Evolutionary conservation across 768 basidiomycete species (phyloP).

Genomic region (Leccinum variicolor): DNA sequence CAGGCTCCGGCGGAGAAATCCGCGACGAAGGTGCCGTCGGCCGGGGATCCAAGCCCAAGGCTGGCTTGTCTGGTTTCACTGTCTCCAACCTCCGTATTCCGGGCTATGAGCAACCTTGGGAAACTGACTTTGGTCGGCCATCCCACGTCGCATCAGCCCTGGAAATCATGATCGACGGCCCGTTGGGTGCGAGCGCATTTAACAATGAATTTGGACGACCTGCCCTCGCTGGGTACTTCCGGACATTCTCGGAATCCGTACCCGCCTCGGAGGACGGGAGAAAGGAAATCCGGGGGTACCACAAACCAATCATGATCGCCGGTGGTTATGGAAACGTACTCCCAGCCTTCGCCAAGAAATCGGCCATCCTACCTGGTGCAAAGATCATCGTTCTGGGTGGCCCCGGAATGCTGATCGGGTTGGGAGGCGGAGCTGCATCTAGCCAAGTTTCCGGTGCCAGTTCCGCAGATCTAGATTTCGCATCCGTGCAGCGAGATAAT

Average conservation of each 20-base stretch:
- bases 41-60: constrained; percentile 93
- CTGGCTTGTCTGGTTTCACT: constrained; percentile 89
- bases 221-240: constrained; percentile 89
- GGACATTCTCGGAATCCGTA: constrained; percentile 85
- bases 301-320: constrained; percentile 99
- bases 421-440: constrained; percentile 95
- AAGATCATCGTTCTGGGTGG: constrained; percentile 93
- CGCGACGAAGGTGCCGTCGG: constrained; percentile 97
- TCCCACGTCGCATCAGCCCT: constrained; percentile 87
- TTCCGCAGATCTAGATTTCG: constrained; percentile 93
- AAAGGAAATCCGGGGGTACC: constrained; percentile 85
- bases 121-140: constrained; percentile 89
- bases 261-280: constrained; percentile 47
- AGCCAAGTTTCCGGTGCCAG: constrained; percentile 90
- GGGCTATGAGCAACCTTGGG: constrained; percentile 91
- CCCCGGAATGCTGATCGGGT: constrained; percentile 92
- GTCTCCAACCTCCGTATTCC: constrained; percentile 93
- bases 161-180: constrained; percentile 97
- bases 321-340: constrained; percentile 95
- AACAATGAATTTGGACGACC: constrained; percentile 99
- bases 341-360: constrained; percentile 77
- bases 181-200: constrained; percentile 92
- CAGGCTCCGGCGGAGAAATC: constrained; percentile 97
- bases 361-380: constrained; percentile 71
- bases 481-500: constrained; percentile 96